Evolutionary conservation across 2,329 filamentous ascomycete genomes (phyloP), one percentile per base, ranked within the genome.

Genomic region (Cladosporium halotolerans): DNA sequence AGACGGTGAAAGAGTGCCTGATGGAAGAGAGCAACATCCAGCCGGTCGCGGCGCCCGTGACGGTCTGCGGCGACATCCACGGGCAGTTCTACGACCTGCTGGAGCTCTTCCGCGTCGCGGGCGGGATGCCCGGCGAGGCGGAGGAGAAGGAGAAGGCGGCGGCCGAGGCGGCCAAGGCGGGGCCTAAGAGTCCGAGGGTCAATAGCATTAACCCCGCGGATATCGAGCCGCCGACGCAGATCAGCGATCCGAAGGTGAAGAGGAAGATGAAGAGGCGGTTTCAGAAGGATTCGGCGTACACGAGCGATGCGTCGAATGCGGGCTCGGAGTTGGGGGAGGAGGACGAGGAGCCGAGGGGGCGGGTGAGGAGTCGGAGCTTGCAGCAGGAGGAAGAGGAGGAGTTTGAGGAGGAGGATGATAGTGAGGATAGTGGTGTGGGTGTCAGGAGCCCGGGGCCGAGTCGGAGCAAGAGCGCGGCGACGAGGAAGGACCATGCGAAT

Each of bases 11-110:
- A 77, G 93, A 97, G 74, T 95, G 89, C 61, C 80, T 99, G 65
- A 99, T 99, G 93, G 93, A 99, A 79, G 93, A 99, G 75, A 96
- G 91, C 60, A 99, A 99, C 70, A 97, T 99, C 55, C 93, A 97
- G 70, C 93, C 93, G n/a, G 92, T 99, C 16, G 84, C 87, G 51
- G 96, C 93, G 0, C 93, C 93, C 6, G 93, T 99, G 58, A 99
- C 93, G 4, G 87, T 99, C 58, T 97, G 93, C 67, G 93, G 93
- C 68, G 93, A 99, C 69, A 97, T 99, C 58, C 93, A 99, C 73
- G 93, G 93, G 63, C 93, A 99, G 74, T 97, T 97, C 72, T 97
- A 99, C 74, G 93, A 99, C 71, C 79, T 99, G 9, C 83, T 97
- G 57, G 93, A 99, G 76, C 83, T 99, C 46, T 99, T 99, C 73